Base-by-base conservation (phyloP, 805 yeast species). In the Suhomyces tanzawaensis region DNA sequence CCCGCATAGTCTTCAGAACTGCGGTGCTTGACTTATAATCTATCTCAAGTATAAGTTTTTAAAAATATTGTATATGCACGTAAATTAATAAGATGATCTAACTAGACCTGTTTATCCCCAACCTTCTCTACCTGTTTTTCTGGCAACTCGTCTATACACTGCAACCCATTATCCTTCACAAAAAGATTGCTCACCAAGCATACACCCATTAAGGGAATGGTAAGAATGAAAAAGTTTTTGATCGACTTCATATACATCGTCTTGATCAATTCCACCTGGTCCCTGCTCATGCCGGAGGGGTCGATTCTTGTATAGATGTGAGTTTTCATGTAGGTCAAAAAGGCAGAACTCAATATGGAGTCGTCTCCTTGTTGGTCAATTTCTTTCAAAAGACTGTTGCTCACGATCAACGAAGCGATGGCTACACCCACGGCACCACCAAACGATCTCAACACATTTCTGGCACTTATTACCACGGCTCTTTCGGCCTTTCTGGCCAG, bases 381-480 rank as follows among this genome's bases (percentile, higher is more conserved):
- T 27, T 58, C 51, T 12, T 33, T 39, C 25, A 52, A 29, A 11
- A 61, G 36, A 5, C 57, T 42, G 37, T 60, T 61, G 31, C 58
- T 45, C 18, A 60, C 52, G 36, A 61, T 56, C 37, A 58, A 45
- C 3, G 66, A 53, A 1, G 53, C 48, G n/a, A 58, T 36, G 3
- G 66, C 62, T 16, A 60, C 53, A 1, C 66, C 66, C 31, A 60
- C 43, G 1, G 66, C 62, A 28, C 66, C 66, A 7, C 68, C 68
- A 37, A 62, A 54, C 5, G 63, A 54, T 36, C 68, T 43, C 30
- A 62, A 43, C 8, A 62, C 65, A 41, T 62, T 62, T 41, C 68
- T 42, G 12, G 64, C 46, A 26, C 60, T 44, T 22, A 62, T 61
- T 2, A 62, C 66, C 19, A 62, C 67, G 0, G 67, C 65, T 35